Conservation (phyloP, 345 rosid species). For the Eutrema heterophyllum region DNA sequence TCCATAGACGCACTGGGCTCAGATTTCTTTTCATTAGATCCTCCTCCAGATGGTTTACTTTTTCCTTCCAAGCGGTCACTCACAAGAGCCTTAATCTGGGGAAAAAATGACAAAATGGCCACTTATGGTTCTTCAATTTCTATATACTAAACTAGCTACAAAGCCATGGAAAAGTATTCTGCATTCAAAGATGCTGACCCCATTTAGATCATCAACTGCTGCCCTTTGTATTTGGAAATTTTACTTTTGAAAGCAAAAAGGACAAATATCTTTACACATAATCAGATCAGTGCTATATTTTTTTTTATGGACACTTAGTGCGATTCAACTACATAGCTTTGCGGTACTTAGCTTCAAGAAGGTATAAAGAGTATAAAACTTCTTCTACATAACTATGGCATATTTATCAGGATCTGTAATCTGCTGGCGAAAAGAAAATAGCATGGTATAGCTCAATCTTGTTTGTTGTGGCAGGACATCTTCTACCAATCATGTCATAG, state of each 20-base stretch:
- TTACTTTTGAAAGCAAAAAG: neutral
- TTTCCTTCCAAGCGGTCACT: conserved; percentile 87
- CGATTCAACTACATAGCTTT: neutral
- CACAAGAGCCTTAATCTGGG: conserved; percentile 75
- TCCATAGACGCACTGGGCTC: conserved; percentile 70
- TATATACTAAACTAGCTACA: neutral
- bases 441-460: neutral
- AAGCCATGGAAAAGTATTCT: neutral
- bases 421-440: neutral
- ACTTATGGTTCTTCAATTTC: neutral
- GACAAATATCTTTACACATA: neutral
- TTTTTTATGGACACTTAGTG: too few species aligned
- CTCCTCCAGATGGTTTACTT: conserved; percentile 51
- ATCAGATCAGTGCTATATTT: neutral
- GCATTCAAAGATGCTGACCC: conserved; percentile 1
- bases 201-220: neutral
- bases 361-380: neutral
- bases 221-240: neutral
- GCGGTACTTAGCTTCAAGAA: neutral
- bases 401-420: neutral
- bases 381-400: neutral
- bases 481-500: neutral
- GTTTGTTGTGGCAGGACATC: neutral
- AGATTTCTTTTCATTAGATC: conserved; percentile 50
- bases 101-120: neutral